These are phyloP conservation scores for Colletotrichum sublineola DNA, from an alignment of 2,329 filamentous ascomycete species.

Conservation along the genomic window DNA sequence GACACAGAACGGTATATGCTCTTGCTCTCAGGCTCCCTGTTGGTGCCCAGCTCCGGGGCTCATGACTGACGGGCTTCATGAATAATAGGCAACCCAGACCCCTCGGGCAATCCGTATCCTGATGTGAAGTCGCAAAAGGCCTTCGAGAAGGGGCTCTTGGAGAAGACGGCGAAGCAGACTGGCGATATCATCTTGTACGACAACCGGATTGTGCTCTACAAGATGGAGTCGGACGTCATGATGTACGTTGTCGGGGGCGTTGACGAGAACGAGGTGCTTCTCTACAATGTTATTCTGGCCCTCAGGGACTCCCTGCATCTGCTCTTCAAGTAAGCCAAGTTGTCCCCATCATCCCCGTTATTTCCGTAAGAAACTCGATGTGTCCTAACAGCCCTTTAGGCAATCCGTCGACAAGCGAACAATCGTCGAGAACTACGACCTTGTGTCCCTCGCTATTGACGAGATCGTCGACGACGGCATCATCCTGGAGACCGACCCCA, in stretches of 20 bases:
- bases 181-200: slow-evolving; percentile 98
- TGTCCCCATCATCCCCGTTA: not conserved
- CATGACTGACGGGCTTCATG: slow-evolving; percentile 7
- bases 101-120: slow-evolving; percentile 79
- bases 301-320: slow-evolving; percentile 91
- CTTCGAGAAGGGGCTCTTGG: slow-evolving; percentile 94
- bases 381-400: slow-evolving; percentile 59
- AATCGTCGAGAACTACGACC: slow-evolving; percentile 95
- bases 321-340: slow-evolving; percentile 86
- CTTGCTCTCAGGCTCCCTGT: slow-evolving; percentile 32
- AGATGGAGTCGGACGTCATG: slow-evolving; percentile 98
- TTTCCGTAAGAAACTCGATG: not conserved
- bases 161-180: slow-evolving; percentile 96
- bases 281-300: slow-evolving; percentile 95
- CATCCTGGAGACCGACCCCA: slow-evolving; percentile 96
- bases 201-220: slow-evolving; percentile 96
- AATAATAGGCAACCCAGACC: slow-evolving; percentile 11
- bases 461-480: slow-evolving; percentile 97
- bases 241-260: slow-evolving; percentile 90
- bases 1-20: slow-evolving; percentile 45
- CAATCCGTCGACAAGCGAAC: slow-evolving; percentile 98
- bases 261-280: slow-evolving; percentile 96
- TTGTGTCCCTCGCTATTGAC: slow-evolving; percentile 93
- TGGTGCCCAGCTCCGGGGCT: slow-evolving; percentile 19
- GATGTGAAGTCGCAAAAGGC: slow-evolving; percentile 94